A percentile compares a stretch with the other conserved stretches of the same genome.
These are phyloP conservation scores for Fusarium avenaceum DNA, from an alignment of 2,329 filamentous ascomycete species.

Conservation along the genomic window DNA sequence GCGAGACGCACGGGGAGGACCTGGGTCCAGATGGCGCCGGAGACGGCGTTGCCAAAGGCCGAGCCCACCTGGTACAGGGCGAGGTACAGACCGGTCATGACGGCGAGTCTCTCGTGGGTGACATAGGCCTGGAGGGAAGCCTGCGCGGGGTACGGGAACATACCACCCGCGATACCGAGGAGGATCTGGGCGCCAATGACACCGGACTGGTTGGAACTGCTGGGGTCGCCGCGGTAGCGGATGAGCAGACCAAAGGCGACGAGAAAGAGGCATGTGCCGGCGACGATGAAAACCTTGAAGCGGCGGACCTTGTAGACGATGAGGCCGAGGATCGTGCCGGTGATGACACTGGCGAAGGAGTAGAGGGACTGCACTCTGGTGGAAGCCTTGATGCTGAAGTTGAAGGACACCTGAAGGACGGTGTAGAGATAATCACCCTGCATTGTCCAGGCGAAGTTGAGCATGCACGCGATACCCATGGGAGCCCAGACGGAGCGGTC, in stretches of 20 bases:
- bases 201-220: slow-evolving; percentile 62
- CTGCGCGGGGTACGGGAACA: slow-evolving; percentile 68
- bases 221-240: slow-evolving; percentile 68
- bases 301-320: slow-evolving; percentile 70
- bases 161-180: slow-evolving; percentile 72
- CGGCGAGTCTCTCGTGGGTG: slow-evolving; percentile 68
- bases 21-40: slow-evolving; percentile 74
- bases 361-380: slow-evolving; percentile 73
- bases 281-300: slow-evolving; percentile 74
- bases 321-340: slow-evolving; percentile 68
- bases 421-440: slow-evolving; percentile 76
- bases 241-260: slow-evolving; percentile 76
- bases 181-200: slow-evolving; percentile 74
- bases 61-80: slow-evolving; percentile 74
- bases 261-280: slow-evolving; percentile 71
- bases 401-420: slow-evolving; percentile 71
- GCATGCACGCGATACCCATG: slow-evolving; percentile 68
- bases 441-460: slow-evolving; percentile 72
- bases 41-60: slow-evolving; percentile 71
- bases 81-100: slow-evolving; percentile 74
- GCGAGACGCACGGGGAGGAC: slow-evolving; percentile 63
- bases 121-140: slow-evolving; percentile 60
- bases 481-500: slow-evolving; percentile 75
- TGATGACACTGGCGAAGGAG: slow-evolving; percentile 68
- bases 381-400: slow-evolving; percentile 68